Evolutionary conservation across 805 yeast species (phyloP).

Genomic region (Hanseniaspora mollemarum): DNA sequence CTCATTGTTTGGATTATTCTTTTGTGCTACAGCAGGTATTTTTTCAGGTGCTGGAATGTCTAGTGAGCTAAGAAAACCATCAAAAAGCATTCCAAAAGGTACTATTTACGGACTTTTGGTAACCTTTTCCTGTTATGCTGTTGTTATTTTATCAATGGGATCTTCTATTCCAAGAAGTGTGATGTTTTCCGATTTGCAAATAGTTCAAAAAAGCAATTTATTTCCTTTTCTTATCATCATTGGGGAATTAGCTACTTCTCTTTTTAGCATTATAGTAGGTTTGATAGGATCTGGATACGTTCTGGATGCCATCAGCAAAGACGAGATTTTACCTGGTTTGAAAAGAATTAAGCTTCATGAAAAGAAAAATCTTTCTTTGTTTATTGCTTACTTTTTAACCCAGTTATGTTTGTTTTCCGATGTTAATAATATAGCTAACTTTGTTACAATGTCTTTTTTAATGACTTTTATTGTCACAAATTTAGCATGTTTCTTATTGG

Average conservation of each 20-base stretch:
- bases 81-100: constrained; percentile 85
- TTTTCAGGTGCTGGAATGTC: constrained; percentile 99
- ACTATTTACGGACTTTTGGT: constrained; percentile 71
- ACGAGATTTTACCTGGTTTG: constrained; percentile 74
- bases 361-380: constrained; percentile 27
- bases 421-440: constrained; percentile 85
- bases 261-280: constrained; percentile 91
- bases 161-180: constrained; percentile 68
- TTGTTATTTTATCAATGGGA: constrained; percentile 77
- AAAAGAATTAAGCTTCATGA: constrained; percentile 10
- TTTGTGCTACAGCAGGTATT: constrained; percentile 97
- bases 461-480: constrained; percentile 94
- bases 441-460: constrained; percentile 92
- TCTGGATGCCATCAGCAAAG: constrained; percentile 82
- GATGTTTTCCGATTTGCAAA: constrained; percentile 66
- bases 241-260: constrained; percentile 87
- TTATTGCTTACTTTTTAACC: constrained; percentile 71
- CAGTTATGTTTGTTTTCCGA: constrained; percentile 82
- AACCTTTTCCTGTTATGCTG: constrained; percentile 63
- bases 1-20: constrained; percentile 84
- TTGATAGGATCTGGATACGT: constrained; percentile 90
- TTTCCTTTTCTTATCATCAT: constrained; percentile 56
- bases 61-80: constrained; percentile 78
- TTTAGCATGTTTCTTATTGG: constrained; percentile 79
- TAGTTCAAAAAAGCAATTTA: constrained; percentile 69